Evolutionary conservation across 495 filamentous ascomycete genomes (phyloP).

Genomic region (Lophium mytilinum): DNA sequence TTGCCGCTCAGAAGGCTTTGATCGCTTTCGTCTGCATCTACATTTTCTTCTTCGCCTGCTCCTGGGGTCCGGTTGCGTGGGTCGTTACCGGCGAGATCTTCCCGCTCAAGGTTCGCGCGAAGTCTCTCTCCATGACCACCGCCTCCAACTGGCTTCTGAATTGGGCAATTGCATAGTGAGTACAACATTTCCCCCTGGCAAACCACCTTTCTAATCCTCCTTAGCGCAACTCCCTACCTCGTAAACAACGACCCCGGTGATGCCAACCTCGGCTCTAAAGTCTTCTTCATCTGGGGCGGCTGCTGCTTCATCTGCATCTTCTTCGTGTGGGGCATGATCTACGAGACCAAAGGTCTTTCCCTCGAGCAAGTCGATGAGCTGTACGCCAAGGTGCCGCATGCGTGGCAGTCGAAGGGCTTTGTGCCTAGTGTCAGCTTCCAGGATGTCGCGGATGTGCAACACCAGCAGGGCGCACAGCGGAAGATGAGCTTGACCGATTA

Average conservation of each 20-base stretch:
- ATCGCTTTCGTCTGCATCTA: constrained; percentile 75
- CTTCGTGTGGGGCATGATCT: constrained; percentile 34
- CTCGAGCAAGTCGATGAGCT: constrained; percentile 37
- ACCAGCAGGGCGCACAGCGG: constrained; percentile 4
- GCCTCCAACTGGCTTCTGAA: constrained; percentile 39
- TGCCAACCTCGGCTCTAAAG: constrained; percentile 33
- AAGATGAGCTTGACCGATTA: constrained; percentile 20
- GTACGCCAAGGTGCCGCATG: constrained; percentile 28
- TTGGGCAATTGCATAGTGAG: constrained; percentile 34
- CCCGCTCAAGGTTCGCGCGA: constrained; percentile 37
- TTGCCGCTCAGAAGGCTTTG: constrained; percentile 40
- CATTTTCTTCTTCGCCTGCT: constrained; percentile 73
- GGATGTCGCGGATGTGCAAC: constrained; percentile 25
- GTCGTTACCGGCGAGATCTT: constrained; percentile 37
- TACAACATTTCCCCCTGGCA: constrained; percentile 2
- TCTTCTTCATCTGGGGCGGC: constrained; percentile 37
- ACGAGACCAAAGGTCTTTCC: constrained; percentile 34
- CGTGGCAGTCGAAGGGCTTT: constrained; percentile 27
- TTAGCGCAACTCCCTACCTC: constrained; percentile 32
- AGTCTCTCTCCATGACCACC: constrained; percentile 33
- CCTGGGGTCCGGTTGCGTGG: constrained; percentile 58
- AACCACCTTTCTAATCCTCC: background rate
- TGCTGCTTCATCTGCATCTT: constrained; percentile 32
- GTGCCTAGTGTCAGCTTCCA: constrained; percentile 32
- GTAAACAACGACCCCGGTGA: constrained; percentile 31